Evolutionary conservation across 2,329 filamentous ascomycete genomes (phyloP).

Genomic region (Diaporthe humulicola): DNA sequence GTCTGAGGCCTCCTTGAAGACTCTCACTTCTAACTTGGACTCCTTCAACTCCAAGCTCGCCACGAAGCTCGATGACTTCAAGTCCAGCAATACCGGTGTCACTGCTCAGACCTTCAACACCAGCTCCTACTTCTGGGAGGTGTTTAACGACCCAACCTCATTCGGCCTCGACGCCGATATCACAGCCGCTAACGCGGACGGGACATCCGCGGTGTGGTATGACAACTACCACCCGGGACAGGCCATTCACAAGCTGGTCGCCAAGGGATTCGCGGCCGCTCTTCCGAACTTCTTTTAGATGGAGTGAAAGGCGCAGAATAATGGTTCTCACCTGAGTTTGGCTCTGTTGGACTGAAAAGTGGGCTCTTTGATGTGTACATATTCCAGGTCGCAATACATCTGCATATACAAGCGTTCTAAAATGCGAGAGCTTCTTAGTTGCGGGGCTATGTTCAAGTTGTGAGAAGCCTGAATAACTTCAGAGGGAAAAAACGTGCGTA

Average conservation of each 20-base stretch:
- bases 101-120: conserved; percentile 37
- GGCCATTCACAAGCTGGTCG: conserved; percentile 36
- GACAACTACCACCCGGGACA: conserved; percentile 40
- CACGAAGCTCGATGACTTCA: conserved; percentile 35
- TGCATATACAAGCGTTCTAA: neutral
- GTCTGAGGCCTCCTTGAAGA: conserved; percentile 26
- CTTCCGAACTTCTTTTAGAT: conserved; percentile 32
- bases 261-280: conserved; percentile 31
- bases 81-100: conserved; percentile 35
- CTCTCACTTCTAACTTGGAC: conserved; percentile 33
- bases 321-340: neutral
- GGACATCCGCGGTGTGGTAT: conserved; percentile 37
- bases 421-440: neutral
- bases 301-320: too few relatives aligned
- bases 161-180: conserved; percentile 38
- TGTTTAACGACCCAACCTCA: conserved; percentile 33
- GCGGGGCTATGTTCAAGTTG: neutral
- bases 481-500: too few relatives aligned
- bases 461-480: too few relatives aligned
- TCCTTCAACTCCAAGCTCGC: conserved; percentile 36
- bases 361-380: neutral
- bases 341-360: too few relatives aligned
- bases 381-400: neutral
- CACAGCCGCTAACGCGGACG: conserved; percentile 35
- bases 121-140: conserved; percentile 37